Base-by-base conservation (phyloP, 345 rosid genomes). In the Salix udensis region DNA sequence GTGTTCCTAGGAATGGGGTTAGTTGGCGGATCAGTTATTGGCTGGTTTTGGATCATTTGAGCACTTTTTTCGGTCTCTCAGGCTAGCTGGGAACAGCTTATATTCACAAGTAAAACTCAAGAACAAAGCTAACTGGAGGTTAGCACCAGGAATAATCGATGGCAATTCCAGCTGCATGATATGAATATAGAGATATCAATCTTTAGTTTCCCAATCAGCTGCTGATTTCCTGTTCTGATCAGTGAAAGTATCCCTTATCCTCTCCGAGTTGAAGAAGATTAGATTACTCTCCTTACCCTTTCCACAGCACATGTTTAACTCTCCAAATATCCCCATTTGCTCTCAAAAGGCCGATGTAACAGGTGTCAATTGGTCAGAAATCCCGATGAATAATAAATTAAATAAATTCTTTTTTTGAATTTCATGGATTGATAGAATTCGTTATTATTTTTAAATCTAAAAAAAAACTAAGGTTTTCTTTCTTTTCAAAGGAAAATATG, bases 1-100 rank as follows among this genome's bases (percentile, higher is more conserved):
- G 89, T 91, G 80, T 91, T 86, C 79, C 88, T 93, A 37, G 98
- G 97, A 40, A 1, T 89, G 23, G 96, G 97, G 36, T 84, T 95
- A 83, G 92, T 89, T 42, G 46, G 88, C 71, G 97, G 98, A 67
- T 93, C 97, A 0, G 78, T 90, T 78, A 86, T 90, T 73, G 90
- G 98, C 26, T 95, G 97, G 97, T 82, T 92, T 82, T 91, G 97
- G 97, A 77, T 88, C 75, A 82, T 92, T 21, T 89, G 70, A 86
- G 6, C 73, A 34, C 37, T 42, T 67, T 71, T 60, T 21, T 28
- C 6, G 21, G 28, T 24, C 34, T 42, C 23, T 52, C n/a, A 40
- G 14, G 74, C 65, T n/a, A 16, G 19, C 2, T 19, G 46, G 75
- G 48, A 60, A 11, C 62, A 61, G 48, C 10, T 46, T 61, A 21